Evolutionary conservation across 805 yeast genomes (phyloP).

Genomic region (Pichia thaimueangensis): DNA sequence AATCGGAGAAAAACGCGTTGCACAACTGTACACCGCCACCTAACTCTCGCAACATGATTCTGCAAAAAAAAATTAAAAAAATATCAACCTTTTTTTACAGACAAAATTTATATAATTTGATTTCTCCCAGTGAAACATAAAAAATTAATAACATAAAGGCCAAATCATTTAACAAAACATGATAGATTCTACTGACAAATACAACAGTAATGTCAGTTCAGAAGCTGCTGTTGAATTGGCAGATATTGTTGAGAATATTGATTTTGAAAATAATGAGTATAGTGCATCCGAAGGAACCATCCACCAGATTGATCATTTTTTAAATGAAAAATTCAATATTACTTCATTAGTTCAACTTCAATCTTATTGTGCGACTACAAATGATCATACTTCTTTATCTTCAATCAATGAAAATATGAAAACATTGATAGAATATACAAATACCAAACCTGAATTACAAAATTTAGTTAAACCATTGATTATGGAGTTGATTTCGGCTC

Average conservation of each 20-base stretch:
- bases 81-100: background rate
- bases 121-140: no score
- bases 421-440: slow-evolving; percentile 28
- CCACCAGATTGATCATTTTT: slow-evolving; percentile 23
- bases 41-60: background rate
- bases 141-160: no score
- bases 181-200: no score
- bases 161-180: no score
- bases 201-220: slow-evolving; percentile 5
- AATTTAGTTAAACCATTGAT: slow-evolving; percentile 35
- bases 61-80: slow-evolving; percentile 1
- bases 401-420: slow-evolving; percentile 37
- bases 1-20: no score
- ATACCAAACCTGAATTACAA: slow-evolving; percentile 15
- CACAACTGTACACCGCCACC: background rate
- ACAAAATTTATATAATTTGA: no score
- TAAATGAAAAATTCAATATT: slow-evolving; percentile 26
- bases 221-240: slow-evolving; percentile 15
- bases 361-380: slow-evolving; percentile 37
- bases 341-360: slow-evolving; percentile 34
- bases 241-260: slow-evolving; percentile 15
- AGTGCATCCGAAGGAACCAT: slow-evolving; percentile 4
- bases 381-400: slow-evolving; percentile 48
- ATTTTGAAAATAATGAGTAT: slow-evolving; percentile 3
- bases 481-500: slow-evolving; percentile 44